Evolutionary conservation across 176 grass and related monocot species (phyloP), one percentile per base, ranked within the genome.

Genomic region (Rhynchospora pubera): DNA sequence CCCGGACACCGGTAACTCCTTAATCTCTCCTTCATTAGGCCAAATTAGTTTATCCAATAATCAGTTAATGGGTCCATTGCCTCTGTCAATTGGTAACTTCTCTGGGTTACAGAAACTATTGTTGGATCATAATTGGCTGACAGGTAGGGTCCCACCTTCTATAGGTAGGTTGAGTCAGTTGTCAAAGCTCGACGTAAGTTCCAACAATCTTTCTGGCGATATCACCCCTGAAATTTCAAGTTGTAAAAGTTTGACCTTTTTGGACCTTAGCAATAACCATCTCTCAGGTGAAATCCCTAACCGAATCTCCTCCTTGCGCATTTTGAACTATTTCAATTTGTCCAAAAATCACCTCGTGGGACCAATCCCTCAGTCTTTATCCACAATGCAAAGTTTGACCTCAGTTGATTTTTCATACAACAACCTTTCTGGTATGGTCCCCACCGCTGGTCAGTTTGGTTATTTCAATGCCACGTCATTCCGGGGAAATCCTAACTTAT

Each of bases 401-500:
- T 90, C 91, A 6, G 85, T 97, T 9, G 94, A 97, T 66, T 94
- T 97, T 89, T 94, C 94, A 0, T 90, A 92, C 80, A 97, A 97
- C 85, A 82, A 86, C 3, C 91, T 97, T 30, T 86, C 91, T 9
- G 94, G 94, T 11, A 78, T 87, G 76, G 90, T 97, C 16, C 91
- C 88, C 0, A 69, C 48, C 59, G 89, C 90, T 13, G 94, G 94
- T 0, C 94, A 97, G 85, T 92, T 97, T 47, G 86, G 80, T 57
- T 97, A 97, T 87, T 97, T 97, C 83, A 94, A 97, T 63, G 80
- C 83, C 65, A 97, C 89, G 2, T 97, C 94, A 4, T 97, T 97
- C 77, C 60, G 72, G 2, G 94, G 94, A n/a, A 97, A 97, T 59
- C 71, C 86, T 0, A 76, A 68, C 13, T 90, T 97, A 43, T 97